A percentile compares a stretch with the other conserved stretches of the same genome.
These are phyloP conservation scores for Cryphonectria carpinicola DNA, from an alignment of 2,329 filamentous ascomycete genomes.

Conservation along the genomic window DNA sequence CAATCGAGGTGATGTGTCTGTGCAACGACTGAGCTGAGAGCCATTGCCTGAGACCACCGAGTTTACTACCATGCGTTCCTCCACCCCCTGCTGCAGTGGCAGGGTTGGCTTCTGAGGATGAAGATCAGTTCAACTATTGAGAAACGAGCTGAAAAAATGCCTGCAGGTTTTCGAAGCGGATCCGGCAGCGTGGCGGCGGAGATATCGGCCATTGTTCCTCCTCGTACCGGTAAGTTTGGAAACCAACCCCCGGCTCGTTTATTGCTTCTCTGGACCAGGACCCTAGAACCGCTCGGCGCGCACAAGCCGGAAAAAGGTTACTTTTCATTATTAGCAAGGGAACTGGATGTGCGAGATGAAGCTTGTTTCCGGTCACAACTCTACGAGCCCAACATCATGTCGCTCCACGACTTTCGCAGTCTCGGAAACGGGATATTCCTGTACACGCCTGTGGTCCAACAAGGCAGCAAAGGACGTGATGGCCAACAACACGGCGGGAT, in stretches of 20 bases:
- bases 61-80: background rate
- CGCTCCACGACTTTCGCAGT: slow-evolving; percentile 8
- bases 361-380: background rate
- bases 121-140: background rate
- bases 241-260: background rate
- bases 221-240: background rate
- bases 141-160: slow-evolving; percentile 1
- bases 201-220: background rate
- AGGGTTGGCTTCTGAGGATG: background rate
- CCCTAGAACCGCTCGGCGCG: background rate
- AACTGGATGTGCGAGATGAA: background rate
- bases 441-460: slow-evolving; percentile 8
- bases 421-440: slow-evolving; percentile 19
- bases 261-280: background rate
- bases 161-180: background rate
- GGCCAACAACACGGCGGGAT: background rate
- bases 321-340: background rate
- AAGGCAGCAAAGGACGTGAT: no score
- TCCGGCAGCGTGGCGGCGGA: slow-evolving; percentile 1
- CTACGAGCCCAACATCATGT: slow-evolving; percentile 7
- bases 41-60: background rate
- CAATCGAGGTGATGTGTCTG: background rate
- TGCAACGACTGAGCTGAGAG: background rate
- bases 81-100: background rate
- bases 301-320: background rate